Evolutionary conservation across 345 rosid genomes (phyloP), one percentile per base, ranked within the genome.

Genomic region (Heritiera littoralis): DNA sequence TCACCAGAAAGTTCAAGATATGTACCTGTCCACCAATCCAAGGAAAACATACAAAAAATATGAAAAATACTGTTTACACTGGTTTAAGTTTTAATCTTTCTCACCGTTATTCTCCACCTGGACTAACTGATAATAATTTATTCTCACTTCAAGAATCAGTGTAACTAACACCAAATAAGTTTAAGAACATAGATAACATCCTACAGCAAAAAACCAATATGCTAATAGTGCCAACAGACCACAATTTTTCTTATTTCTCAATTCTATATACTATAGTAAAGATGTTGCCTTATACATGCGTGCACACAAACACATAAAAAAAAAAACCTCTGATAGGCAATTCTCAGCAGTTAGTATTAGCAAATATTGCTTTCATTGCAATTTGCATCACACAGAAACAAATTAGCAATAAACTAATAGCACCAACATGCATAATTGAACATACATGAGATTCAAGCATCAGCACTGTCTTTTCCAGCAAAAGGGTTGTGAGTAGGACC

Each of bases 401-500:
- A 55, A 38, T 10, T 38, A 38, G 49, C 49, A 55, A 73, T 35
- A 35, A 72, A 32, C 14, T 52, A 72, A 54, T 38, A n/a, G 17
- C 32, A 51, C 13, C 23, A 1, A 5, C 32, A 63, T 17, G 32
- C n/a, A 76, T n/a, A 5, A 66, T 17, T 7, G 60, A 66, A 52
- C 86, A 46, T 81, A 84, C 89, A 80, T 51, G 72, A 69, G 71
- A 18, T 78, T 89, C 87, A 96, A 80, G 88, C 88, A 88, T 94
- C 99, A 64, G 90, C 90, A 76, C 86, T 90, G 79, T 92, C 98
- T 78, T 96, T 96, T 51, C 83, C 85, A 71, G 87, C 95, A 79
- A 97, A 97, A 61, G 99, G 98, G 70, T 96, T 94, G 66, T 96
- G 99, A 49, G 87, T 87, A 78, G 99, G 99, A 72, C 95, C 97